Percentiles rank a stretch among this genome's conserved stretches.
phyloP scores from a whole-genome alignment of 1,139 yeast species.

The Tardiomyces depauwii region DNA sequence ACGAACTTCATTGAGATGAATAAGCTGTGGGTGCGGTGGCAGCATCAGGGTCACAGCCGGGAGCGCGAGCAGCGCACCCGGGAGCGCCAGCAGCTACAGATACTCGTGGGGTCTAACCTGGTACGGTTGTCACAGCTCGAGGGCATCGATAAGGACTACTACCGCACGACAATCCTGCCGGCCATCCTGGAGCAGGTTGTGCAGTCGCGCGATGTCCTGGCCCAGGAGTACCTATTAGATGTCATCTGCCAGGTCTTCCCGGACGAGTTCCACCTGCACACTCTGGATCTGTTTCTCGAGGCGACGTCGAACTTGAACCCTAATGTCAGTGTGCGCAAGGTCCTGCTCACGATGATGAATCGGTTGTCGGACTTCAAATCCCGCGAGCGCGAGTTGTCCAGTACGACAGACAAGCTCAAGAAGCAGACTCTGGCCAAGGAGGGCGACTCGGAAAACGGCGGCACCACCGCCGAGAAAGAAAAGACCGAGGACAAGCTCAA shows the following conservation, averaged over 20 bases:
- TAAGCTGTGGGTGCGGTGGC: conserved; percentile 91
- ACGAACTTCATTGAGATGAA: conserved; percentile 95
- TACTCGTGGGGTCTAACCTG: conserved; percentile 84
- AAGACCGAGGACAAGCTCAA: conserved; percentile 2
- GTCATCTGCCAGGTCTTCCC: conserved; percentile 92
- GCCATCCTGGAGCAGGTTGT: conserved; percentile 79
- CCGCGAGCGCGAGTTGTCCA: conserved; percentile 14
- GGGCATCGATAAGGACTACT: conserved; percentile 54
- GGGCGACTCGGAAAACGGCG: background rate
- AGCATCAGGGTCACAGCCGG: conserved; percentile 88
- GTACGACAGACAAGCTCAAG: conserved; percentile 3
- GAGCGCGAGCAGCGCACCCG: conserved; percentile 64
- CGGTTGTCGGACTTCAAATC: conserved; percentile 53
- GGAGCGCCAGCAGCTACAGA: conserved; percentile 83
- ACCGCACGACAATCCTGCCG: conserved; percentile 60
- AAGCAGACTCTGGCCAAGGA: background rate
- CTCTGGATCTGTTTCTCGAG: conserved; percentile 55
- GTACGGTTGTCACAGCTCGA: conserved; percentile 83
- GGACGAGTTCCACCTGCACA: conserved; percentile 74
- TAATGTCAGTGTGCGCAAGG: conserved; percentile 51
- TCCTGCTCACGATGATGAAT: conserved; percentile 59
- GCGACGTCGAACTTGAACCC: conserved; percentile 63
- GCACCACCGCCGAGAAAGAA: background rate
- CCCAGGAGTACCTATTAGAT: conserved; percentile 84
- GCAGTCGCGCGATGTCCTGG: conserved; percentile 84